Base-by-base conservation (phyloP, 345 rosid genomes). In the Gossypium turneri region DNA sequence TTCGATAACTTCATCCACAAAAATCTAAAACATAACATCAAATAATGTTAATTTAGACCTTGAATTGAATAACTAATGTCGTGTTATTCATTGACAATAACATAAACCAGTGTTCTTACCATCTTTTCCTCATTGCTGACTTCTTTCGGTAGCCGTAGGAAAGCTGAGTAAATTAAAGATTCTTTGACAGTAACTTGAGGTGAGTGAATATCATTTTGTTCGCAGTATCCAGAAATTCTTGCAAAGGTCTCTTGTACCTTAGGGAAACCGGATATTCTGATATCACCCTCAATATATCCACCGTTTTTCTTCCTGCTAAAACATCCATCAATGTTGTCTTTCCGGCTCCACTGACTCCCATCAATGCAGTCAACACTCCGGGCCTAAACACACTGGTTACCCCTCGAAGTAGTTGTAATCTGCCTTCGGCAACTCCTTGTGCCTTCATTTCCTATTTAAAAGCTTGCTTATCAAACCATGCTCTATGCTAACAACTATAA, bases 311-410 rank as follows among this genome's bases (percentile, higher is more conserved):
- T 76, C 98, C 98, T 0, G 97, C 94, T 56, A 94, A 82, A 85
- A 92, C 97, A 87, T 94, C 98, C 98, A 94, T 92, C 84, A 94
- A 73, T 12, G 97, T 92, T 0, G 97, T 94, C 88, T 94, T 94
- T 76, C 98, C 97, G 12, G 98, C 98, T 77, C 98, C 97, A 77
- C 98, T 90, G 47, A 92, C 97, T 70, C 98, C 98, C 97, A 94
- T 94, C 44, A 94, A 75, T 71, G 98, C 98, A 22, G 97, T 89
- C 67, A 94, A 86, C 15, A 94, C 88, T 76, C 97, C 97, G 13
- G 98, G 97, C 82, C 94, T 89, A 83, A 94, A 94, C 59, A 87
- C 89, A 12, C 98, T 85, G 3, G 97, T 92, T 71, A 89, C 93
- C 75, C 79, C 92, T 68, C 79, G 77, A 47, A 94, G 91, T 4